phyloP scores from a whole-genome alignment of 257 asterid species.

The Solanum lycopersicoides region DNA sequence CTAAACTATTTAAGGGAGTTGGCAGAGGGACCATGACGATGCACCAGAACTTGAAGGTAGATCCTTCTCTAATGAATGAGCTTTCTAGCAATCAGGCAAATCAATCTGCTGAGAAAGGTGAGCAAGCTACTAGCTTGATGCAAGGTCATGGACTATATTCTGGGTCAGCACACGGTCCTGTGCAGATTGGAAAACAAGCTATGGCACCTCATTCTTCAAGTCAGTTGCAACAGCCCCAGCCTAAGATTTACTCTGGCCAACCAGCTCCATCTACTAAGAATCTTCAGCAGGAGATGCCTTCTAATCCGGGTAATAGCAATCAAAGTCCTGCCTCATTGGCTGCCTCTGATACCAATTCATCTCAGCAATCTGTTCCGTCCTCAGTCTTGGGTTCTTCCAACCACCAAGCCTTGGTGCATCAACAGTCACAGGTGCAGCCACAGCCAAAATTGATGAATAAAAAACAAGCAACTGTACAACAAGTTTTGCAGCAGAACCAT shows the following conservation, averaged over 20 bases:
- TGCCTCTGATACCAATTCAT: constrained; percentile 26
- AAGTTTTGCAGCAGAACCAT: constrained; percentile 37
- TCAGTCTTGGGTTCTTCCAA: constrained; percentile 29
- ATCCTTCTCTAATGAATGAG: constrained; percentile 46
- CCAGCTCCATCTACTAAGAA: constrained; percentile 36
- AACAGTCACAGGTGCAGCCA: constrained; percentile 18
- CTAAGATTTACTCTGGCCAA: constrained; percentile 46
- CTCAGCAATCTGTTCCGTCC: constrained; percentile 44
- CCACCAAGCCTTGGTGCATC: constrained; percentile 17
- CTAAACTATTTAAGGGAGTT: constrained; percentile 60
- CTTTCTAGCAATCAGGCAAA: constrained; percentile 38
- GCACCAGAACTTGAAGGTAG: constrained; percentile 47
- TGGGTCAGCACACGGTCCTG: constrained; percentile 30
- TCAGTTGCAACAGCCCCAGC: constrained; percentile 43
- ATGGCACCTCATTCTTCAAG: constrained; percentile 41
- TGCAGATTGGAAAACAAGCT: constrained; percentile 33
- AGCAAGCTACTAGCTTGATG: constrained; percentile 28
- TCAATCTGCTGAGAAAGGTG: constrained; percentile 41
- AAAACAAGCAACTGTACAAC: constrained; percentile 38
- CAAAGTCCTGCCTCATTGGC: constrained; percentile 38
- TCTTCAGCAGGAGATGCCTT: constrained; percentile 21
- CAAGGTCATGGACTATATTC: constrained; percentile 40
- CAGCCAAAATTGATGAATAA: constrained; percentile 46
- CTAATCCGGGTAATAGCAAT: constrained; percentile 38
- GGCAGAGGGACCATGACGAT: constrained; percentile 51